Percentiles rank a stretch among this genome's conserved stretches.
Evolutionary conservation across 1,284 basidiomycete genomes (phyloP).

Genomic region (Trametes polyzona): DNA sequence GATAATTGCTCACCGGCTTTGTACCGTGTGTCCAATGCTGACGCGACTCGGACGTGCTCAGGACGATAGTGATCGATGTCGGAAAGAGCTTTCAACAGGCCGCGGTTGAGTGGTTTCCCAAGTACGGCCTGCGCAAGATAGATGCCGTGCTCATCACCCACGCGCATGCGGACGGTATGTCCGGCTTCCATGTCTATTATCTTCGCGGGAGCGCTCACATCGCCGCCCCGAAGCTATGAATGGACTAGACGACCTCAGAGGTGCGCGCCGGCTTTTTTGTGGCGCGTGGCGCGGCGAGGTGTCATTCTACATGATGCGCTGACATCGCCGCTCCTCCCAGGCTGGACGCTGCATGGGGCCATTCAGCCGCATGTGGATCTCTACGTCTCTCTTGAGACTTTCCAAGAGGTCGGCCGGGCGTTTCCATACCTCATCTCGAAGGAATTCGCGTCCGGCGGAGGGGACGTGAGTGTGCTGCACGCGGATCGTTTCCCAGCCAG

Average conservation of each 20-base stretch:
- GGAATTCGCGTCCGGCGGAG: conserved; percentile 78
- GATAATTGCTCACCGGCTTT: neutral
- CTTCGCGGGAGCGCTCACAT: conserved; percentile 3
- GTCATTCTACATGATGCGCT: neutral
- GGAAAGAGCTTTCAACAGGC: conserved; percentile 82
- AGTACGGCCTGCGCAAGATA: conserved; percentile 70
- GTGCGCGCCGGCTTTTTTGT: conserved; percentile 40
- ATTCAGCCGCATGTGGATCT: conserved; percentile 78
- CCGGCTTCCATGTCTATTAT: conserved; percentile 7
- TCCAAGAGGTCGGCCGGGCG: conserved; percentile 60
- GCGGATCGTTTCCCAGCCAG: conserved; percentile 2
- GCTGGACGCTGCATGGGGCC: conserved; percentile 70
- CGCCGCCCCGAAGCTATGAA: conserved; percentile 64
- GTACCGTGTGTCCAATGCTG: neutral
- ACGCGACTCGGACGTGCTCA: conserved; percentile 31
- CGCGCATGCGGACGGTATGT: conserved; percentile 76
- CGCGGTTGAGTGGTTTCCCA: conserved; percentile 81
- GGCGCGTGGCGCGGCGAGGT: conserved; percentile 6
- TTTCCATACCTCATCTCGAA: conserved; percentile 82
- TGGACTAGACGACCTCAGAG: conserved; percentile 81
- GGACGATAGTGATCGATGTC: conserved; percentile 78
- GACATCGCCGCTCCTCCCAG: conserved; percentile 40
- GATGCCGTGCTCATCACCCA: conserved; percentile 83
- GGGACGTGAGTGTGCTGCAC: conserved; percentile 58
- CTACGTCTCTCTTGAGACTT: conserved; percentile 70